Conservation (phyloP, 2,329 filamentous ascomycete species). For the Cytospora piceicola region DNA sequence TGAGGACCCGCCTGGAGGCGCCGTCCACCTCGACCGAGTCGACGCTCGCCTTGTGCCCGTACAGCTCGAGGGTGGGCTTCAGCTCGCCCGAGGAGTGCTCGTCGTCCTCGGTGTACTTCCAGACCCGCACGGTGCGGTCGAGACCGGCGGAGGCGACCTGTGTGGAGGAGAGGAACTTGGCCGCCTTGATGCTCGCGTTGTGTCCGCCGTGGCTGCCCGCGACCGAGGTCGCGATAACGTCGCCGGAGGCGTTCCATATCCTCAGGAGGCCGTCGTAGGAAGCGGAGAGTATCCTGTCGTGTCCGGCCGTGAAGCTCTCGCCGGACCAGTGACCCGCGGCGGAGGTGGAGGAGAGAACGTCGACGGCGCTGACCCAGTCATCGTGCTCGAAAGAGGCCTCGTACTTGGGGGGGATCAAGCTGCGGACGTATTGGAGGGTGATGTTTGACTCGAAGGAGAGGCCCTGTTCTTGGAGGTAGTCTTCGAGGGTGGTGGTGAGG, state of each 20-base stretch:
- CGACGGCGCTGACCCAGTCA: slow-evolving; percentile 91
- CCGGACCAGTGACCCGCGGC: slow-evolving; percentile 61
- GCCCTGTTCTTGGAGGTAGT: slow-evolving; percentile 84
- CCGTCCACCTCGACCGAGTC: slow-evolving; percentile 73
- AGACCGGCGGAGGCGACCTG: slow-evolving; percentile 82
- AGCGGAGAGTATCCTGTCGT: slow-evolving; percentile 82
- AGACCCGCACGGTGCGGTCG: slow-evolving; percentile 84
- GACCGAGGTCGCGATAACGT: slow-evolving; percentile 77
- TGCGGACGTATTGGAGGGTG: slow-evolving; percentile 90
- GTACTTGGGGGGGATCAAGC: slow-evolving; percentile 84
- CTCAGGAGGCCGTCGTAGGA: slow-evolving; percentile 89
- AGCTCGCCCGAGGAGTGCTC: slow-evolving; percentile 65
- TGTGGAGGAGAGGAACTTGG: slow-evolving; percentile 77
- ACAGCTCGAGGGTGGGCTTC: slow-evolving; percentile 71
- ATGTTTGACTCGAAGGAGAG: slow-evolving; percentile 87
- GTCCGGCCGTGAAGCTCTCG: slow-evolving; percentile 54
- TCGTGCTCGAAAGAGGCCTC: slow-evolving; percentile 95
- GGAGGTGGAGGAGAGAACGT: slow-evolving; percentile 74
- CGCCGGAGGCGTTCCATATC: slow-evolving; percentile 88
- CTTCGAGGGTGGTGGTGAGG: slow-evolving; percentile 84
- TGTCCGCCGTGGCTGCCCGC: slow-evolving; percentile 72
- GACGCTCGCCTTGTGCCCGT: slow-evolving; percentile 56
- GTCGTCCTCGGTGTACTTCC: slow-evolving; percentile 78
- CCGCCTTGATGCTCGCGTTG: slow-evolving; percentile 76
- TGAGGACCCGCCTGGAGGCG: slow-evolving; percentile 76